Evolutionary conservation across 257 asterid genomes (phyloP).

Genomic region (Salvia miltiorrhiza): DNA sequence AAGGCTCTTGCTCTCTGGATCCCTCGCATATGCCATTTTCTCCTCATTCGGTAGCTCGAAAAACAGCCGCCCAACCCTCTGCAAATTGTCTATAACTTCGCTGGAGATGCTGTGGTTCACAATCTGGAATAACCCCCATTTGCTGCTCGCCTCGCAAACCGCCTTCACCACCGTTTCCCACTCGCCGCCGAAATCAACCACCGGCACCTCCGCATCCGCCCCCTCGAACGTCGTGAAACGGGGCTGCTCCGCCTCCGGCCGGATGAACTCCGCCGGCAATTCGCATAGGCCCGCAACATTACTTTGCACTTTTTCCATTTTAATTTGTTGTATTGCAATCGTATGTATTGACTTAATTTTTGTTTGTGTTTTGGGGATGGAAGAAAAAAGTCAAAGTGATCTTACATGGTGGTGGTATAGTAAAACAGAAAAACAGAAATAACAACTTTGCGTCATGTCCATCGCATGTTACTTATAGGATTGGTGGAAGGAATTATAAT

Average conservation of each 20-base stretch:
- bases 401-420: neutral
- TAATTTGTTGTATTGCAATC: neutral
- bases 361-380: neutral
- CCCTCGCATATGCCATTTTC: constrained; percentile 32
- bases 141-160: constrained; percentile 29
- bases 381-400: neutral
- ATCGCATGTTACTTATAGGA: neutral
- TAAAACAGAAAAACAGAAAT: neutral
- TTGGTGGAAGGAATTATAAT: neutral
- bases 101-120: constrained; percentile 45
- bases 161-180: neutral
- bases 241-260: constrained; percentile 45
- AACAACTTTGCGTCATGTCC: neutral
- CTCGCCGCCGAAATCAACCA: constrained; percentile 33
- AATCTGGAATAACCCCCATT: constrained; percentile 43
- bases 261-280: constrained; percentile 42
- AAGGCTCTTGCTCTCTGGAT: constrained; percentile 27
- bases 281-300: neutral
- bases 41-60: constrained; percentile 41
- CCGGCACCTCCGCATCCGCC: constrained; percentile 28
- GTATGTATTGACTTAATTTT: too few species aligned
- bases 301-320: neutral
- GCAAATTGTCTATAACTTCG: constrained; percentile 31
- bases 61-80: constrained; percentile 36
- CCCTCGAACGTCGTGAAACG: constrained; percentile 36